Evolutionary conservation across 208 protist species (phyloP).

Genomic region (Wallacemonas collosoma): DNA sequence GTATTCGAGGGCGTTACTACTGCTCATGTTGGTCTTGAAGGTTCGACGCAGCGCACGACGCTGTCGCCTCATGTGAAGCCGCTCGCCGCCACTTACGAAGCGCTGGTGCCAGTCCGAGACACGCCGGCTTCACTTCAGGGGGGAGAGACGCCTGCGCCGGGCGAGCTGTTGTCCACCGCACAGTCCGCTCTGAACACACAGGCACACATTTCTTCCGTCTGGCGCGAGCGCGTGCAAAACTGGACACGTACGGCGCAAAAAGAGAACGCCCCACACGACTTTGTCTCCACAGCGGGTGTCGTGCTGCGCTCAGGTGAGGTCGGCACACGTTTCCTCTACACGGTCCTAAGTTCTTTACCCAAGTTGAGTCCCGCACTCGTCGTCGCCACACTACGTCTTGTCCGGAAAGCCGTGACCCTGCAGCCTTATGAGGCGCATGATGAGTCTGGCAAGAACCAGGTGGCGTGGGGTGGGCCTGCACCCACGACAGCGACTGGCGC

Average conservation of each 20-base stretch:
- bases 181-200: not conserved
- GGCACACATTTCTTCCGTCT: not conserved
- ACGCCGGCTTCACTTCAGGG: no score
- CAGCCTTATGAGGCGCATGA: slow-evolving; percentile 32
- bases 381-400: slow-evolving; percentile 28
- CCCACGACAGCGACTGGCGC: no score
- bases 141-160: no score
- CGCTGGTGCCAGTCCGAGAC: no score
- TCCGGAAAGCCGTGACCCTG: slow-evolving; percentile 43
- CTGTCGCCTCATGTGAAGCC: not conserved
- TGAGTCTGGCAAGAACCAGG: slow-evolving; percentile 12
- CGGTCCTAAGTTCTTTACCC: slow-evolving; percentile 31
- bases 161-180: no score
- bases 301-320: slow-evolving; percentile 40
- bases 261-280: not conserved
- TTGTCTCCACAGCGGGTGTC: slow-evolving; percentile 32
- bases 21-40: no score
- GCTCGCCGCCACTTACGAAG: not conserved
- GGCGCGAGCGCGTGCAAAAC: not conserved
- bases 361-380: slow-evolving; percentile 24
- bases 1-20: no score
- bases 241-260: not conserved
- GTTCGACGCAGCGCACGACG: not conserved
- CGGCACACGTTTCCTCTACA: slow-evolving; percentile 35
- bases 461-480: no score